phyloP scores from a whole-genome alignment of 1,139 yeast species.

The Eremothecium coryli region DNA sequence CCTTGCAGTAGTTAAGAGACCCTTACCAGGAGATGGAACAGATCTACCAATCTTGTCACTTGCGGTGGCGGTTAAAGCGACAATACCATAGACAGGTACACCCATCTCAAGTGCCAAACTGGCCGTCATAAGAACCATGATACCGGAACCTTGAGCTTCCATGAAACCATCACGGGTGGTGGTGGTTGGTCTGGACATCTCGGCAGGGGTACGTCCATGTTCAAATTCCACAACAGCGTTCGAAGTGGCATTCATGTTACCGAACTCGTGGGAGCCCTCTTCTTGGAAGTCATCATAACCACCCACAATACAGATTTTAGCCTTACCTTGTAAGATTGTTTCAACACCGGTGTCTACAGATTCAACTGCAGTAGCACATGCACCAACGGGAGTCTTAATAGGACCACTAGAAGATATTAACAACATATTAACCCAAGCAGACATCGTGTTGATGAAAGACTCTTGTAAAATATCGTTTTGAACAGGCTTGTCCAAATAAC shows the following conservation, averaged over 20 bases:
- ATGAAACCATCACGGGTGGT: slow-evolving; percentile 94
- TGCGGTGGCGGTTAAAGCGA: slow-evolving; percentile 93
- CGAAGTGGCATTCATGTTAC: slow-evolving; percentile 97
- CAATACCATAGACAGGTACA: slow-evolving; percentile 94
- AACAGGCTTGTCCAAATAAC: slow-evolving; percentile 84
- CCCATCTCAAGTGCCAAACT: slow-evolving; percentile 94
- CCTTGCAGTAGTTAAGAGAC: slow-evolving; percentile 95
- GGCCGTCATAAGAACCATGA: slow-evolving; percentile 92
- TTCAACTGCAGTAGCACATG: slow-evolving; percentile 98
- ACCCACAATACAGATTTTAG: slow-evolving; percentile 93
- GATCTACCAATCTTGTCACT: slow-evolving; percentile 98
- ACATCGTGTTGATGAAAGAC: slow-evolving; percentile 96
- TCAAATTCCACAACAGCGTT: slow-evolving; percentile 78
- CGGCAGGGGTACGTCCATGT: slow-evolving; percentile 95
- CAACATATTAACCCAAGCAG: slow-evolving; percentile 99
- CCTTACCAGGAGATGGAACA: slow-evolving; percentile 99
- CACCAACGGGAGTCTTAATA: slow-evolving; percentile 98
- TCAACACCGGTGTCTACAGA: slow-evolving; percentile 95
- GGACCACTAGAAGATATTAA: slow-evolving; percentile 97
- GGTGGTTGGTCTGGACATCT: slow-evolving; percentile 98
- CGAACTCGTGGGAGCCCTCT: slow-evolving; percentile 96
- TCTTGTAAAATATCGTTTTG: slow-evolving; percentile 96
- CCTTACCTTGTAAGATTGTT: slow-evolving; percentile 85
- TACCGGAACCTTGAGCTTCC: slow-evolving; percentile 99
- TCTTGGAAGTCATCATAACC: slow-evolving; percentile 99